Evolutionary conservation across 441 rosid species (phyloP).

Genomic region (Mallotus repandus): DNA sequence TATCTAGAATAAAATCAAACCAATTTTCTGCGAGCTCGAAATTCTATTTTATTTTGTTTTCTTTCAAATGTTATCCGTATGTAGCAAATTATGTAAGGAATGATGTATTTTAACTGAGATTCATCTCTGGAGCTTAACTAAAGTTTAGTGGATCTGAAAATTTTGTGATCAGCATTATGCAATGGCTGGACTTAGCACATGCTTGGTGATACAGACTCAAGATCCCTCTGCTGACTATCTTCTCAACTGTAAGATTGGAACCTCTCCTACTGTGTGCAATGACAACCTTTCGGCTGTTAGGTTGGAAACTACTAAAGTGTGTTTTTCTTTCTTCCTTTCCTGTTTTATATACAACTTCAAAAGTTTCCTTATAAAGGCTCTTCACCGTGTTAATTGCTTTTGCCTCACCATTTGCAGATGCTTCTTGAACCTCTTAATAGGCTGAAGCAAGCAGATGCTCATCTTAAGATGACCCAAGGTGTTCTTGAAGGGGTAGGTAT

Average conservation of each 20-base stretch:
- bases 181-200: conserved; percentile 66
- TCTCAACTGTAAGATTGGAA: conserved; percentile 68
- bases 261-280: conserved; percentile 53
- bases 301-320: conserved; percentile 75
- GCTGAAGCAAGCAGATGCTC: conserved; percentile 77
- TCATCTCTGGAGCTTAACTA: neutral
- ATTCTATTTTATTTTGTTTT: too few species aligned
- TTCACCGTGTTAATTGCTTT: conserved; percentile 13
- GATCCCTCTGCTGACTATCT: conserved; percentile 79
- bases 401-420: conserved; percentile 47
- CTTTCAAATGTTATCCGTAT: too few species aligned
- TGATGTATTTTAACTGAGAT: neutral
- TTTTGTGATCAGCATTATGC: conserved; percentile 65
- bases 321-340: conserved; percentile 25
- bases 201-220: conserved; percentile 74
- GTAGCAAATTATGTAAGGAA: too few species aligned
- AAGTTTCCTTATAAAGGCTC: neutral
- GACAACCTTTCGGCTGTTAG: conserved; percentile 67
- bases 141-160: neutral
- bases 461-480: conserved; percentile 76
- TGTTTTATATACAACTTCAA: neutral
- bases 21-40: too few species aligned
- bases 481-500: conserved; percentile 93
- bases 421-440: conserved; percentile 77
- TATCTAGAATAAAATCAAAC: too few species aligned